Conservation (phyloP, 768 basidiomycete species). For the Mycena galopus region DNA sequence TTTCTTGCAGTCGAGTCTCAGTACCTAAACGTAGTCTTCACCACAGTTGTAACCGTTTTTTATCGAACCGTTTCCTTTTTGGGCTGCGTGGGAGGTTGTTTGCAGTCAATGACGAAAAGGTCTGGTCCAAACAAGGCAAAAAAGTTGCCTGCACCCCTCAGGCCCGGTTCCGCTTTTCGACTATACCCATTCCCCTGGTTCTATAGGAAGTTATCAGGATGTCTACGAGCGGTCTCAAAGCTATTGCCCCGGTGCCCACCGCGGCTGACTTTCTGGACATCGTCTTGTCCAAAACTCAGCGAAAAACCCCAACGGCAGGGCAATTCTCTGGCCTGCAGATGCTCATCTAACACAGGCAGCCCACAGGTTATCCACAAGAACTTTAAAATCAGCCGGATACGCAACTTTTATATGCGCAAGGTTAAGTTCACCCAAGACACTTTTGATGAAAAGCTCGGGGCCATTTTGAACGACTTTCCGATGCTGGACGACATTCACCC, state of each 20-base stretch:
- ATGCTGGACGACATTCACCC: slow-evolving; percentile 98
- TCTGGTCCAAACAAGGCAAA: too few species aligned
- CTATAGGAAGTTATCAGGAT: too few species aligned
- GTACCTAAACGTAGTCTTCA: slow-evolving; percentile 2
- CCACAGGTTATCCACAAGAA: slow-evolving; percentile 97
- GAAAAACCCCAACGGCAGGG: slow-evolving; percentile 94
- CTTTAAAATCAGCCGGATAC: slow-evolving; percentile 99
- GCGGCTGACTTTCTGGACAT: slow-evolving; percentile 96
- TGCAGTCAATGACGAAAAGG: too few species aligned
- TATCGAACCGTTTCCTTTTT: neutral
- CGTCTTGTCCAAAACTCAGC: slow-evolving; percentile 92
- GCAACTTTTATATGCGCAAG: slow-evolving; percentile 99
- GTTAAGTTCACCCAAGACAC: slow-evolving; percentile 98
- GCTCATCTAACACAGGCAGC: neutral
- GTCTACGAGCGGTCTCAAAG: slow-evolving; percentile 94
- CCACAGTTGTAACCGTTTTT: slow-evolving; percentile 6
- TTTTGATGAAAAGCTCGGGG: slow-evolving; percentile 95
- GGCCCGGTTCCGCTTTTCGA: too few species aligned
- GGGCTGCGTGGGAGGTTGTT: too few species aligned
- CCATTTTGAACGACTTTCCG: slow-evolving; percentile 96
- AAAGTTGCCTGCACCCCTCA: too few species aligned
- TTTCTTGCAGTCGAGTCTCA: slow-evolving; percentile 19
- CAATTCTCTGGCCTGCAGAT: slow-evolving; percentile 2
- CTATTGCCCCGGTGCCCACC: slow-evolving; percentile 98
- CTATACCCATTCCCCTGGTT: too few species aligned